These are phyloP conservation scores for Chaetomium sp. DNA, from an alignment of 2,329 filamentous ascomycete genomes.

Conservation along the genomic window DNA sequence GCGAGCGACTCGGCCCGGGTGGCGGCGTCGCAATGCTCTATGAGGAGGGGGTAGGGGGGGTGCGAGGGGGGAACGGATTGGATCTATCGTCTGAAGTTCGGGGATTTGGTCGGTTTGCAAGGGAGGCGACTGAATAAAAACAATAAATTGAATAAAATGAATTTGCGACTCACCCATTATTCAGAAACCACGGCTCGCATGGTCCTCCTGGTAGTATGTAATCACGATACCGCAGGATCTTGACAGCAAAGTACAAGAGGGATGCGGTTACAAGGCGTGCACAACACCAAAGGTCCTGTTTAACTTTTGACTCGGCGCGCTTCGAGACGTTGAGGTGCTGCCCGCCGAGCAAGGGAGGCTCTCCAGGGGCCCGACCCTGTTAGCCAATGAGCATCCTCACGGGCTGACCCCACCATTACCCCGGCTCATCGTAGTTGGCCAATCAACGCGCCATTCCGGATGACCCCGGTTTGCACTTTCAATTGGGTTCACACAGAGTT, in stretches of 20 bases:
- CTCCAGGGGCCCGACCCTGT: background rate
- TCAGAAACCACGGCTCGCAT: conserved; percentile 34
- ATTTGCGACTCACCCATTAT: conserved; percentile 37
- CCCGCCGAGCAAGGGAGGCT: background rate
- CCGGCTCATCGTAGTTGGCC: background rate
- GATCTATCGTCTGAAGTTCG: conserved; percentile 3
- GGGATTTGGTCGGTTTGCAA: background rate
- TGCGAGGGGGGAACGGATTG: background rate
- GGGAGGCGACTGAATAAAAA: background rate
- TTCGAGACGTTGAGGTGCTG: background rate
- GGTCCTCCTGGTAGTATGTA: conserved; percentile 22
- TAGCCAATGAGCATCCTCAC: background rate
- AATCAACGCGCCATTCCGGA: background rate
- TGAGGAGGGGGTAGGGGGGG: background rate
- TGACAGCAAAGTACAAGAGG: background rate
- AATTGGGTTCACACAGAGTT: no score
- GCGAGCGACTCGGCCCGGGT: background rate
- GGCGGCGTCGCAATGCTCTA: background rate
- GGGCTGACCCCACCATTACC: background rate
- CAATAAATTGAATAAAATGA: background rate
- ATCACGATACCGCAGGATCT: conserved; percentile 15
- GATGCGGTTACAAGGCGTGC: background rate
- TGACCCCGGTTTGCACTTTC: no score
- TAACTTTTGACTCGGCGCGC: background rate
- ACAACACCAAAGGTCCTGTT: background rate